A percentile compares a stretch with the other conserved stretches of the same genome.
These are phyloP conservation scores for Aspergillus candidus DNA, from an alignment of 2,329 filamentous ascomycete genomes.

Conservation along the genomic window DNA sequence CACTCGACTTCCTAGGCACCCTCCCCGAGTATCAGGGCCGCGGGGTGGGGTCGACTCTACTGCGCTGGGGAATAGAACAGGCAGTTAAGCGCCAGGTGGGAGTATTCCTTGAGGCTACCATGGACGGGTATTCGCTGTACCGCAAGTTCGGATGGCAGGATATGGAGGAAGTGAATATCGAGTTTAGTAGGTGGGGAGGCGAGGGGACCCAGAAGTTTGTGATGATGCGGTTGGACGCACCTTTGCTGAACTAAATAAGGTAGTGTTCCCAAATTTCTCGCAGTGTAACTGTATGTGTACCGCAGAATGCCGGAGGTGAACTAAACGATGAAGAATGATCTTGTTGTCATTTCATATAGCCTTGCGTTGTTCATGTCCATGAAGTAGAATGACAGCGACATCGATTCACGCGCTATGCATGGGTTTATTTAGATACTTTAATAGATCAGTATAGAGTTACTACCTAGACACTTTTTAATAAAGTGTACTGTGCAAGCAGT, in stretches of 20 bases:
- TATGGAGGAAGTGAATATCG: conserved; percentile 33
- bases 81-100: conserved; percentile 42
- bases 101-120: conserved; percentile 49
- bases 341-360: too few relatives aligned
- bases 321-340: too few relatives aligned
- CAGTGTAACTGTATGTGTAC: too few relatives aligned
- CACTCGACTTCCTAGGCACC: conserved; percentile 45
- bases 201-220: conserved; percentile 17
- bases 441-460: too few relatives aligned
- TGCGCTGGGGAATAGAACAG: conserved; percentile 45
- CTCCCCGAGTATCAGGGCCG: conserved; percentile 40
- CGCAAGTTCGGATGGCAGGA: conserved; percentile 44
- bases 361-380: too few relatives aligned
- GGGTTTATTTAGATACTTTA: too few relatives aligned
- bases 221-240: conserved; percentile 20
- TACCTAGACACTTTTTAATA: too few relatives aligned
- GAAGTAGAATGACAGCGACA: too few relatives aligned
- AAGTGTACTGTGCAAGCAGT: too few relatives aligned
- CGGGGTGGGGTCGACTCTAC: conserved; percentile 41
- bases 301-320: too few relatives aligned
- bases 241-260: background rate
- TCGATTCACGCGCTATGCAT: too few relatives aligned
- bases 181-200: conserved; percentile 26
- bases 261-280: background rate
- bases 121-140: conserved; percentile 45